Evolutionary conservation across 202 grass and related monocot species (phyloP).

Genomic region (Schoenoplectus tabernaemontani): DNA sequence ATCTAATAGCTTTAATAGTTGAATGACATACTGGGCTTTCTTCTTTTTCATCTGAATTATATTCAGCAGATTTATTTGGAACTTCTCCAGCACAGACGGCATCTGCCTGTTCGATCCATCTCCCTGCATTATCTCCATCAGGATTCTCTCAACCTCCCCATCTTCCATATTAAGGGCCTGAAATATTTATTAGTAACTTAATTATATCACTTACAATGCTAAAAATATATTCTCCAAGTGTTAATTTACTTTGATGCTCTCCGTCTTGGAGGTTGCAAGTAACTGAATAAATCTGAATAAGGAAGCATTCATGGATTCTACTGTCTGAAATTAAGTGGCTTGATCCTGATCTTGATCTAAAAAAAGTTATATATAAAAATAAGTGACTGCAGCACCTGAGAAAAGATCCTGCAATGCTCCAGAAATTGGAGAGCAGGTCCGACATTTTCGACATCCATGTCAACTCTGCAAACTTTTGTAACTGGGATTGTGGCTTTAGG

Average conservation of each 20-base stretch:
- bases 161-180: background rate
- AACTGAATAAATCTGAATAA: no score
- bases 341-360: no score
- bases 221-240: background rate
- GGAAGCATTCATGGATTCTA: no score
- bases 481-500: background rate
- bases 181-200: background rate
- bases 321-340: no score
- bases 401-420: background rate
- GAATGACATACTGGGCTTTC: background rate
- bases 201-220: background rate
- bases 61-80: background rate
- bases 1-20: background rate
- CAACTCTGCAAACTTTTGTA: background rate
- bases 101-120: background rate
- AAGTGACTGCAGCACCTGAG: background rate
- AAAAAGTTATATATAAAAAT: background rate
- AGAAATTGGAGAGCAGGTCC: background rate
- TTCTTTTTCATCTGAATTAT: background rate
- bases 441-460: background rate
- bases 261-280: no score
- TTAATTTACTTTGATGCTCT: background rate
- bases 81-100: background rate
- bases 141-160: background rate
- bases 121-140: background rate